Percentiles rank a stretch among this genome's conserved stretches.
These are phyloP conservation scores for Chalciporus pseudorubinellus DNA, from an alignment of 768 basidiomycete species.

Conservation along the genomic window DNA sequence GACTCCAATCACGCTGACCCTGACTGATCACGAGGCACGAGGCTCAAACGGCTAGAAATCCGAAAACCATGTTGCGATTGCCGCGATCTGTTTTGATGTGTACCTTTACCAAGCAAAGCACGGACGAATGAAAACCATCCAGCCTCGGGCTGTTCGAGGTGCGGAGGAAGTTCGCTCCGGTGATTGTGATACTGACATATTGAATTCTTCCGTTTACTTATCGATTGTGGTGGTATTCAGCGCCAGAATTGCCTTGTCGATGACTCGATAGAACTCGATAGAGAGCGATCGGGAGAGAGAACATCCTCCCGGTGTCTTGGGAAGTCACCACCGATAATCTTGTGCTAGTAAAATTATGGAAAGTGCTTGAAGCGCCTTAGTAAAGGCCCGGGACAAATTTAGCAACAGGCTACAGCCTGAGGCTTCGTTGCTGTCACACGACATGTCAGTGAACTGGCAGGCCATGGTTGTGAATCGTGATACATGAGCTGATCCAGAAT, in stretches of 20 bases:
- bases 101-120: background rate
- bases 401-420: too few relatives aligned
- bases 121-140: background rate
- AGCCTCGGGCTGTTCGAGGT: background rate
- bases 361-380: background rate
- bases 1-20: background rate
- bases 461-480: constrained; percentile 7
- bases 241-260: constrained; percentile 5
- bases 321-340: constrained; percentile 20
- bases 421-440: background rate
- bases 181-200: constrained; percentile 7
- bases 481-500: constrained; percentile 8
- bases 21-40: constrained; percentile 9
- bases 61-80: constrained; percentile 1
- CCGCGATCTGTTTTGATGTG: background rate
- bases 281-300: background rate
- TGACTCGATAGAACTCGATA: constrained; percentile 14
- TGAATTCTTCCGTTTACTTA: constrained; percentile 16
- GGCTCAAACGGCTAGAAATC: constrained; percentile 4
- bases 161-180: constrained; percentile 7
- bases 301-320: constrained; percentile 17
- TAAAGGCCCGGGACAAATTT: constrained; percentile 13
- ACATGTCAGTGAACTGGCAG: constrained; percentile 2
- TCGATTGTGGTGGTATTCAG: background rate
- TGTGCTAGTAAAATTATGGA: constrained; percentile 1